Percentiles rank a stretch among this genome's conserved stretches.
Conservation (phyloP, 441 rosid species). For the Dalechampia spathulata region DNA sequence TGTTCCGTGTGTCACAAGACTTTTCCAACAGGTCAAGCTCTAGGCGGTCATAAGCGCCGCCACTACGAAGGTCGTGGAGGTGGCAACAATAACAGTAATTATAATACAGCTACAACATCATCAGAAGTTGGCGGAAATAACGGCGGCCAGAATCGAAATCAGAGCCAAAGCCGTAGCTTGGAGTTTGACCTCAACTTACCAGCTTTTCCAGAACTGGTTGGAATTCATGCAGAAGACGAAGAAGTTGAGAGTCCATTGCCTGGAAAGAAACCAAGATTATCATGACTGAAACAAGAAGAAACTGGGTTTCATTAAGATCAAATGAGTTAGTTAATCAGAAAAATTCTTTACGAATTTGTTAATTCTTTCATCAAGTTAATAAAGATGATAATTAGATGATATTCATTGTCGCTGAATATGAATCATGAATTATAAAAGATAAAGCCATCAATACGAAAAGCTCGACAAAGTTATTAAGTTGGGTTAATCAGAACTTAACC, state of each 20-base stretch:
- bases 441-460: no score
- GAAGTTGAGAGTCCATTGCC: constrained; percentile 66
- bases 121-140: constrained; percentile 24
- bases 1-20: constrained; percentile 68
- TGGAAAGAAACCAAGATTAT: constrained; percentile 43
- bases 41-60: constrained; percentile 84
- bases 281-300: constrained; percentile 23
- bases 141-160: constrained; percentile 42
- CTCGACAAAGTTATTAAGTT: no score
- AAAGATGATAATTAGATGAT: no score
- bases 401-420: no score
- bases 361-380: no score
- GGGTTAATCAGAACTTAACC: no score
- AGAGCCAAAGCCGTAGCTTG: constrained; percentile 27
- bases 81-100: constrained; percentile 9
- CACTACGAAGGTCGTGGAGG: constrained; percentile 62
- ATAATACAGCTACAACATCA: constrained; percentile 8
- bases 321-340: neutral
- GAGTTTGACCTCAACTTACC: constrained; percentile 57
- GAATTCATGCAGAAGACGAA: constrained; percentile 22
- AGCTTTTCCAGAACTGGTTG: constrained; percentile 37
- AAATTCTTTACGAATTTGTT: neutral
- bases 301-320: neutral
- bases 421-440: no score
- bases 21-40: constrained; percentile 78